Percentiles rank a stretch among this genome's conserved stretches.
These are phyloP conservation scores for Allantophomopsis cytisporea DNA, from an alignment of 2,329 filamentous ascomycete genomes.

Conservation along the genomic window DNA sequence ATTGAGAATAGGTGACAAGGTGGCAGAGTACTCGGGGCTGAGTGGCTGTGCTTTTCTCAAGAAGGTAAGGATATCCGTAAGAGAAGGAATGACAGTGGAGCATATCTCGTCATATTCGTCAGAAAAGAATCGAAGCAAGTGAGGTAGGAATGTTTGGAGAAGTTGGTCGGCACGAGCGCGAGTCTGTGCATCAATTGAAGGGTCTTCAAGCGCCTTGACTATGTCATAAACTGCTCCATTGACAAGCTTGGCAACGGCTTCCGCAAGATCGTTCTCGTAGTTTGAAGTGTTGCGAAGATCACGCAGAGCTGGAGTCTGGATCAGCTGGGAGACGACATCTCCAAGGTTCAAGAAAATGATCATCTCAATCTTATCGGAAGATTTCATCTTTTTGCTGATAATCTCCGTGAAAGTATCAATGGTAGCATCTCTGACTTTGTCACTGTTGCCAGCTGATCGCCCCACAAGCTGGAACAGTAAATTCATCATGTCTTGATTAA, in stretches of 20 bases:
- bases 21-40: slow-evolving; percentile 62
- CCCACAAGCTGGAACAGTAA: slow-evolving; percentile 78
- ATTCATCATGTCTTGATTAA: slow-evolving; percentile 78
- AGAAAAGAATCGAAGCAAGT: slow-evolving; percentile 85
- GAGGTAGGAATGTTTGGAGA: slow-evolving; percentile 71
- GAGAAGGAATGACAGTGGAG: slow-evolving; percentile 83
- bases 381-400: slow-evolving; percentile 94
- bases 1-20: slow-evolving; percentile 79
- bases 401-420: slow-evolving; percentile 95
- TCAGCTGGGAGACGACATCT: slow-evolving; percentile 73
- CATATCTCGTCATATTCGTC: slow-evolving; percentile 98
- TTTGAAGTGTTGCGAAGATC: slow-evolving; percentile 68
- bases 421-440: slow-evolving; percentile 77
- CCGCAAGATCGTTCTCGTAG: slow-evolving; percentile 92
- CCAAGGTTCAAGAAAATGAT: slow-evolving; percentile 82
- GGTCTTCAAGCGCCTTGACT: slow-evolving; percentile 70
- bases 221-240: slow-evolving; percentile 83
- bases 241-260: slow-evolving; percentile 88
- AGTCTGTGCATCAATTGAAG: slow-evolving; percentile 43
- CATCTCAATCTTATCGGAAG: slow-evolving; percentile 85
- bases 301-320: slow-evolving; percentile 67
- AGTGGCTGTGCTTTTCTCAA: slow-evolving; percentile 68
- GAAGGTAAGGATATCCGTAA: slow-evolving; percentile 85
- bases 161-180: slow-evolving; percentile 68
- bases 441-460: slow-evolving; percentile 49